Evolutionary conservation across 495 filamentous ascomycete species (phyloP).

Genomic region (Xylaria acuta): DNA sequence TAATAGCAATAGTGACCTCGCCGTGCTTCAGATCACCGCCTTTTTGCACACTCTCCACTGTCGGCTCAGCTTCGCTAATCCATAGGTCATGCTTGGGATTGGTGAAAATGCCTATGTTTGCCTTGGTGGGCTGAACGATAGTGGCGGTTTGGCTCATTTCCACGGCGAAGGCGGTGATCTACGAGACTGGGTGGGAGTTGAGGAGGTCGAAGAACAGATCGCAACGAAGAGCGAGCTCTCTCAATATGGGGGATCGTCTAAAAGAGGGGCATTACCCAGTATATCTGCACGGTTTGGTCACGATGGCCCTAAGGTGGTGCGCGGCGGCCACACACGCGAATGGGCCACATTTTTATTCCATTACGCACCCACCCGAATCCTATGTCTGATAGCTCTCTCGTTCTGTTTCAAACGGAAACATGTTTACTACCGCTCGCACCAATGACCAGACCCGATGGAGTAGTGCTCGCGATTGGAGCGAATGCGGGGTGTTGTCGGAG

Average conservation of each 20-base stretch:
- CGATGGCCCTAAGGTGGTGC: conserved; percentile 25
- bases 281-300: conserved; percentile 28
- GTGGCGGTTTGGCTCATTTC: conserved; percentile 40
- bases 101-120: conserved; percentile 95
- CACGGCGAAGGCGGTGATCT: neutral
- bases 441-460: conserved; percentile 11
- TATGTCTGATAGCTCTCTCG: neutral
- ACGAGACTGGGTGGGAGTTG: neutral
- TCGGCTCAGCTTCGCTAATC: conserved; percentile 79
- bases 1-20: conserved; percentile 82
- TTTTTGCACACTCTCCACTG: conserved; percentile 73
- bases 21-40: conserved; percentile 75
- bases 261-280: conserved; percentile 28
- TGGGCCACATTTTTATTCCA: conserved; percentile 10
- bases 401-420: conserved; percentile 18
- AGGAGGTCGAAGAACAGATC: conserved; percentile 12
- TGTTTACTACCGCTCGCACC: conserved; percentile 19
- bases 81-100: conserved; percentile 91
- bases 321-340: neutral
- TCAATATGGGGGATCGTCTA: conserved; percentile 6
- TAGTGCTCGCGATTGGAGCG: conserved; percentile 18
- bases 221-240: conserved; percentile 14
- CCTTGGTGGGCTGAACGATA: conserved; percentile 58
- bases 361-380: conserved; percentile 11
- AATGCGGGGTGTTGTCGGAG: conserved; percentile 26